phyloP scores from a whole-genome alignment of 805 yeast species.

The Limtongia smithiae region DNA sequence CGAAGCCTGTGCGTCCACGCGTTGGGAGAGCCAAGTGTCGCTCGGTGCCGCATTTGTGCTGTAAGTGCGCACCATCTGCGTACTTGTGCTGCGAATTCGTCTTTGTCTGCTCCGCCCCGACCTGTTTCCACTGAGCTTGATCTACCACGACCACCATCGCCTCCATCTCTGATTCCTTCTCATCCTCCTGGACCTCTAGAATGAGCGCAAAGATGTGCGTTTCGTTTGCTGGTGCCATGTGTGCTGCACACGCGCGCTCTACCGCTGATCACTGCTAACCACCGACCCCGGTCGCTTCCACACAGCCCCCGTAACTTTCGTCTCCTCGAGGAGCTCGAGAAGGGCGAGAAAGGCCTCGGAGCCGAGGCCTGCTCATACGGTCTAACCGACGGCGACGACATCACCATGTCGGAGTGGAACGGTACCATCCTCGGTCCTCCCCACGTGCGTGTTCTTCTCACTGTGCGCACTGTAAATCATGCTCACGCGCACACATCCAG shows the following conservation, averaged over 20 bases:
- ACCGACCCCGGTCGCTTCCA: not conserved
- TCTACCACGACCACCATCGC: not conserved
- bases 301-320: slow-evolving; percentile 83
- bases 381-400: slow-evolving; percentile 82
- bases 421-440: slow-evolving; percentile 99
- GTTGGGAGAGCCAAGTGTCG: too few relatives aligned
- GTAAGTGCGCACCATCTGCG: too few relatives aligned
- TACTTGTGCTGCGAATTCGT: too few relatives aligned
- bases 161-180: not conserved
- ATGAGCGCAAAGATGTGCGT: slow-evolving; percentile 29
- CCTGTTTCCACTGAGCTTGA: too few relatives aligned
- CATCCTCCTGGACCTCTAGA: too few relatives aligned
- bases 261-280: slow-evolving; percentile 30
- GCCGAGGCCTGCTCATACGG: slow-evolving; percentile 98
- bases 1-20: too few relatives aligned
- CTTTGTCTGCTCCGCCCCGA: too few relatives aligned
- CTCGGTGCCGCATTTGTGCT: too few relatives aligned
- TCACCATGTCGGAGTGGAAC: slow-evolving; percentile 93
- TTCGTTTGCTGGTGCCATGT: not conserved
- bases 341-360: slow-evolving; percentile 96
- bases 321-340: slow-evolving; percentile 91
- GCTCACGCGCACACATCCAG: slow-evolving; percentile 28
- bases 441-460: slow-evolving; percentile 41
- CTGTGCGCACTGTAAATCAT: slow-evolving; percentile 24
- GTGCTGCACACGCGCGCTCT: slow-evolving; percentile 9